Conservation (phyloP, 106 monocot species). For the Dioscorea zingiberensis region DNA sequence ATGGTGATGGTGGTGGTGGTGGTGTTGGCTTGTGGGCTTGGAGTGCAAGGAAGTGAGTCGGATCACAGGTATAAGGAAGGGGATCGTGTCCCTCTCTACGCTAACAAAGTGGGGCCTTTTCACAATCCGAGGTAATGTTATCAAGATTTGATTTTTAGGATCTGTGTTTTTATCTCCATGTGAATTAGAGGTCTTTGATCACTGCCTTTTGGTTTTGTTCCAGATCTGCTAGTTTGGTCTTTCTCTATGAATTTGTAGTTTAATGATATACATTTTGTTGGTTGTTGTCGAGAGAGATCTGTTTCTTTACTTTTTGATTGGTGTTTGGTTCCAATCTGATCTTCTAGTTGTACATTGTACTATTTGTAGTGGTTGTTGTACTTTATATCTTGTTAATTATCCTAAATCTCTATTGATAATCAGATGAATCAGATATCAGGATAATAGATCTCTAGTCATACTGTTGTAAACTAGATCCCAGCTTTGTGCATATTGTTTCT, state of each 20-base stretch:
- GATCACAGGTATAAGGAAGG: slow-evolving; percentile 53
- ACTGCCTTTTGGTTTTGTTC: neutral
- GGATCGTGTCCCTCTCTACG: slow-evolving; percentile 52
- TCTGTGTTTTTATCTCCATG: neutral
- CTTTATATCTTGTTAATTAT: too few species aligned
- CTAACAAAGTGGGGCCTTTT: slow-evolving; percentile 61
- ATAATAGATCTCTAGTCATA: too few species aligned
- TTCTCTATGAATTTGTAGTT: neutral
- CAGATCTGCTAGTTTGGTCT: neutral
- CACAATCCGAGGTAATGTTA: slow-evolving; percentile 51
- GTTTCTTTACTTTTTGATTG: neutral
- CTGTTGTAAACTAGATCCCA: too few species aligned
- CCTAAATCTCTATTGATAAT: too few species aligned
- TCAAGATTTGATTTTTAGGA: neutral
- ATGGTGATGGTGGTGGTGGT: neutral
- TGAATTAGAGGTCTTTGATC: too few species aligned
- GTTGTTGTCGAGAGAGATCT: neutral
- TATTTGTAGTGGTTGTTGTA: too few species aligned
- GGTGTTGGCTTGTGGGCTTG: slow-evolving; percentile 12
- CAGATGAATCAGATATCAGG: too few species aligned
- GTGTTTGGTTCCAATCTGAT: too few species aligned
- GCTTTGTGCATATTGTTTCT: too few species aligned
- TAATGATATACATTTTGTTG: neutral
- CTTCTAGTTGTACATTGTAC: too few species aligned
- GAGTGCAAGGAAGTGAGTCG: slow-evolving; percentile 31